Evolutionary conservation across 768 basidiomycete species (phyloP).

Genomic region (Erythrobasidium yunnanense): DNA sequence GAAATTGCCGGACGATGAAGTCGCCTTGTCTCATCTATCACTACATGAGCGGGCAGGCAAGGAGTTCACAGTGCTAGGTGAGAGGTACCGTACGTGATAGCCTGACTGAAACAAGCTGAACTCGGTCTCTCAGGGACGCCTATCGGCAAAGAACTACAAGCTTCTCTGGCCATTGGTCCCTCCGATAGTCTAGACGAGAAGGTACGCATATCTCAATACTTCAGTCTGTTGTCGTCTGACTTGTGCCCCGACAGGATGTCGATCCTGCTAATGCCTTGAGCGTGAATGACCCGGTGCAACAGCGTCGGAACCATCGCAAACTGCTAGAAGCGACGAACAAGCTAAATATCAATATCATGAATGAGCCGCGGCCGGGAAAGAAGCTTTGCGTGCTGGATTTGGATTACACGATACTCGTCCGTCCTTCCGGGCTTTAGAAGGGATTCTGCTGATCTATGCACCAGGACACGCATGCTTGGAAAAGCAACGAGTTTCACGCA

Average conservation of each 20-base stretch:
- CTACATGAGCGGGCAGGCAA: conserved; percentile 7
- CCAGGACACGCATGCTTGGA: conserved; percentile 21
- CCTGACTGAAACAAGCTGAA: neutral
- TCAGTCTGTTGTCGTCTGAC: neutral
- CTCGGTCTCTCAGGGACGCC: neutral
- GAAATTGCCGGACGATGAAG: conserved; percentile 66
- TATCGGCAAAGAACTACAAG: conserved; percentile 16
- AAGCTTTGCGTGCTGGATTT: conserved; percentile 77
- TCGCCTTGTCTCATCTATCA: conserved; percentile 44
- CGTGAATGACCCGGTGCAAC: conserved; percentile 38
- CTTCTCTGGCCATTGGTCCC: conserved; percentile 3
- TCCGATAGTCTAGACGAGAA: conserved; percentile 8
- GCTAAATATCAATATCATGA: conserved; percentile 60
- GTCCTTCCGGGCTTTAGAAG: neutral
- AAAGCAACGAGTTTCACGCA: conserved; percentile 15
- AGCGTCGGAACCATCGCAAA: conserved; percentile 62
- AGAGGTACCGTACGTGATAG: neutral
- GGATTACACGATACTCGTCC: conserved; percentile 57
- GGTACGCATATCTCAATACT: neutral
- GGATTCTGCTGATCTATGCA: neutral
- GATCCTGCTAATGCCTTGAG: conserved; percentile 6
- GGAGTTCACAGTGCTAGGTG: conserved; percentile 20
- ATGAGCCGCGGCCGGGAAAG: conserved; percentile 65
- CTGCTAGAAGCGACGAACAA: conserved; percentile 61
- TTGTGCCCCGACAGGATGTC: conserved; percentile 3